These are phyloP conservation scores for Lodderomyces elongisporus DNA, from an alignment of 1,139 yeast species.

Conservation along the genomic window DNA sequence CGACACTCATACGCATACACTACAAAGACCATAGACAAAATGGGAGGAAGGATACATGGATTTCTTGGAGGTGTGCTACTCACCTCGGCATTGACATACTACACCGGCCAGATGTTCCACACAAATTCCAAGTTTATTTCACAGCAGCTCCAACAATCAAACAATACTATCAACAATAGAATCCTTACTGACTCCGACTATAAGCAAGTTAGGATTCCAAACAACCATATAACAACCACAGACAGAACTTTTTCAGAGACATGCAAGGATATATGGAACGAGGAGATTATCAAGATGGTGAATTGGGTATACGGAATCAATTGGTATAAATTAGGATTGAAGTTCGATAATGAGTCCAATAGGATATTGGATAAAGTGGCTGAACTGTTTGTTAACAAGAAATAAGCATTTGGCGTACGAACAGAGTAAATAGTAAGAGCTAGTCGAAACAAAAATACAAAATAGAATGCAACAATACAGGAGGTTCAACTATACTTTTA, in stretches of 20 bases:
- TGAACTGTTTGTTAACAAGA: constrained; percentile 18
- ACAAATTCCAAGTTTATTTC: constrained; percentile 46
- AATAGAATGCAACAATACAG: neutral
- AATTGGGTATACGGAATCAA: constrained; percentile 59
- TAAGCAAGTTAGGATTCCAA: constrained; percentile 29
- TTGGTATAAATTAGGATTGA: constrained; percentile 42
- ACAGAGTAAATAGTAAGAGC: constrained; percentile 1
- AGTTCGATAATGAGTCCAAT: constrained; percentile 31
- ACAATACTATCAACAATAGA: constrained; percentile 46
- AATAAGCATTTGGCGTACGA: too few species aligned
- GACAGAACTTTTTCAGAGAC: constrained; percentile 48
- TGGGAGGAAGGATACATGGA: constrained; percentile 70
- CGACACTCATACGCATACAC: too few species aligned
- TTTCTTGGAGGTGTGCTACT: constrained; percentile 64
- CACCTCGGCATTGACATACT: constrained; percentile 61
- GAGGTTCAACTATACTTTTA: too few species aligned
- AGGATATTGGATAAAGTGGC: constrained; percentile 30
- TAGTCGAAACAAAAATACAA: neutral
- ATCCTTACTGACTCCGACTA: constrained; percentile 30
- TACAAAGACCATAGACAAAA: too few species aligned
- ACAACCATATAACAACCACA: constrained; percentile 23
- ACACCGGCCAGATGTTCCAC: constrained; percentile 56
- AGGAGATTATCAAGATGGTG: constrained; percentile 61
- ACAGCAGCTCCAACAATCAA: constrained; percentile 43
- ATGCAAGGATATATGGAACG: constrained; percentile 77